These are phyloP conservation scores for Fusarium liriodendri DNA, from an alignment of 2,329 filamentous ascomycete genomes.

Conservation along the genomic window DNA sequence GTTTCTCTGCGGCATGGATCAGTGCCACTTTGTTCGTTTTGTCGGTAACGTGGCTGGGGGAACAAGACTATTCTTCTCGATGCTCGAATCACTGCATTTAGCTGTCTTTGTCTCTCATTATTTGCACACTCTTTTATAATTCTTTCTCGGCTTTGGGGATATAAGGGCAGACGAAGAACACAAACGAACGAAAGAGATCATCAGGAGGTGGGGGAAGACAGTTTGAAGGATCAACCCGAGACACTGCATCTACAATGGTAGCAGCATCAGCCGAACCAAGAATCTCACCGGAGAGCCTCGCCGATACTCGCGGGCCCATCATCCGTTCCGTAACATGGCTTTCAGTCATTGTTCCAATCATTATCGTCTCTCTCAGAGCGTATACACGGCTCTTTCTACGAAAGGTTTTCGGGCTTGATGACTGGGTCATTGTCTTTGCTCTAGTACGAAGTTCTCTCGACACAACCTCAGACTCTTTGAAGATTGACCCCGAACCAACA, in stretches of 20 bases:
- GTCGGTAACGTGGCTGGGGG: background rate
- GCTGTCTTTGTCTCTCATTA: background rate
- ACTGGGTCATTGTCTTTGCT: conserved; percentile 27
- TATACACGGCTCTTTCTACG: conserved; percentile 26
- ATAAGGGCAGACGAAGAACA: conserved; percentile 1
- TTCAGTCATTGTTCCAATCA: conserved; percentile 12
- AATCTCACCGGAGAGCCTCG: conserved; percentile 22
- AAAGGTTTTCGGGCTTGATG: conserved; percentile 32
- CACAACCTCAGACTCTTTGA: background rate
- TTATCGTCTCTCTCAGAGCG: conserved; percentile 15
- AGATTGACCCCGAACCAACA: conserved; percentile 1
- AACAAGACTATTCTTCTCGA: background rate
- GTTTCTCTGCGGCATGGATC: background rate
- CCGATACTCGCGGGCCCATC: conserved; percentile 13
- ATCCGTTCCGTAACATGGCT: conserved; percentile 30
- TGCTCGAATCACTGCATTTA: background rate
- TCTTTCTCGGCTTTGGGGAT: background rate
- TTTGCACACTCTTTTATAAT: background rate
- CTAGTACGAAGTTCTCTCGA: background rate
- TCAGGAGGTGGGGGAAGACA: background rate
- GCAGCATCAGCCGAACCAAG: background rate
- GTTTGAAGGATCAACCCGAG: background rate
- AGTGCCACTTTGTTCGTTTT: background rate
- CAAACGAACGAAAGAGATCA: background rate
- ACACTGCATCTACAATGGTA: conserved; percentile 5